These are phyloP conservation scores for Sporisorium exsertum DNA, from an alignment of 1,284 basidiomycete species.

Conservation along the genomic window DNA sequence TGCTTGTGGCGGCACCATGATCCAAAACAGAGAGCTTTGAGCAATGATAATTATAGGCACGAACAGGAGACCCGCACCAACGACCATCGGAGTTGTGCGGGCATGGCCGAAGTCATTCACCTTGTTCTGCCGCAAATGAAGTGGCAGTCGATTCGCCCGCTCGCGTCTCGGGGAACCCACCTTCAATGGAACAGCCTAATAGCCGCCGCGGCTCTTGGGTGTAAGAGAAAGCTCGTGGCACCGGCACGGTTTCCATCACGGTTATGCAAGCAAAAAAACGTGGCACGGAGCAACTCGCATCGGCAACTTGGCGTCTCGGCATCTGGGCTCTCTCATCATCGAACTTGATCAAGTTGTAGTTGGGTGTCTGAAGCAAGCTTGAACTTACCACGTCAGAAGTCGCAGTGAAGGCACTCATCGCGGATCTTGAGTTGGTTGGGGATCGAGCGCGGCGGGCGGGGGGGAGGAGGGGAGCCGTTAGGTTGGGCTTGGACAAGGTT, in stretches of 20 bases:
- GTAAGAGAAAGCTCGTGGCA: neutral
- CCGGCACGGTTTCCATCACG: neutral
- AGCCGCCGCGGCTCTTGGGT: neutral
- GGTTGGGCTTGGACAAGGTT: neutral
- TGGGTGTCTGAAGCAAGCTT: neutral
- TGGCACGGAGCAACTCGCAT: neutral
- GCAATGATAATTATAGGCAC: neutral
- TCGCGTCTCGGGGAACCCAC: neutral
- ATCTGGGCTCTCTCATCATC: slow-evolving; percentile 14
- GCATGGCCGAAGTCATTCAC: neutral
- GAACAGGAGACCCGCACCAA: neutral
- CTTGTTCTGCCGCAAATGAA: neutral
- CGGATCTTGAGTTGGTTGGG: neutral
- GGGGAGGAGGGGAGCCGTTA: neutral
- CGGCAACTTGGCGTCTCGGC: neutral
- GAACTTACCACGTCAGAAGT: slow-evolving; percentile 25
- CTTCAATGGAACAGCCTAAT: neutral
- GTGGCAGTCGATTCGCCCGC: neutral
- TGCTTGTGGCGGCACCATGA: no score
- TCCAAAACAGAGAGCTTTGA: neutral
- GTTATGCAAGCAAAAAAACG: neutral
- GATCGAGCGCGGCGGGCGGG: neutral
- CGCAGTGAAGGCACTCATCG: slow-evolving; percentile 11
- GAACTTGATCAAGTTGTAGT: neutral
- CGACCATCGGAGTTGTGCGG: neutral